Evolutionary conservation across 306 rosid genomes (phyloP).

Genomic region (Rosa rugosa): DNA sequence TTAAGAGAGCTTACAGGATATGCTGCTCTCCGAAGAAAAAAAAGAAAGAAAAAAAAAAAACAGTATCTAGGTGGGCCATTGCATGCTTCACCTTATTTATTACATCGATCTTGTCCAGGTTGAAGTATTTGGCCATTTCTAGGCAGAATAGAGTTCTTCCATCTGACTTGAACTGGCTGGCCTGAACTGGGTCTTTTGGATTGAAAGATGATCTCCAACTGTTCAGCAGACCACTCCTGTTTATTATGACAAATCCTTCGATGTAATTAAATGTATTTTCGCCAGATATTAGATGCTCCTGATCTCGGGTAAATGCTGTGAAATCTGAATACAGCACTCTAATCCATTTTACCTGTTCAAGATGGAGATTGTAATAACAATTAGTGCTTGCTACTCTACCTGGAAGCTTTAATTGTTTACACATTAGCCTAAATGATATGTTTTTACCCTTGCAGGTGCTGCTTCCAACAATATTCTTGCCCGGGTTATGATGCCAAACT

Average conservation of each 20-base stretch:
- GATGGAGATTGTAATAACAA: slow-evolving; percentile 1
- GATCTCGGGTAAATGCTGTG: slow-evolving; percentile 62
- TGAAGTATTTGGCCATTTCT: slow-evolving; percentile 84
- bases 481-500: slow-evolving; percentile 87
- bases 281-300: slow-evolving; percentile 68
- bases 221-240: slow-evolving; percentile 85
- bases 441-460: slow-evolving; percentile 71
- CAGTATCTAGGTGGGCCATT: slow-evolving; percentile 3
- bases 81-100: slow-evolving; percentile 54
- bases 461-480: slow-evolving; percentile 81
- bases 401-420: neutral
- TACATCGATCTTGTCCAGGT: slow-evolving; percentile 34
- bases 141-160: slow-evolving; percentile 85
- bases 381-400: neutral
- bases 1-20: neutral
- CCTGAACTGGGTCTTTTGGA: slow-evolving; percentile 84
- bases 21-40: neutral
- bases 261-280: slow-evolving; percentile 66
- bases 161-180: slow-evolving; percentile 82
- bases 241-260: slow-evolving; percentile 92
- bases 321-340: slow-evolving; percentile 69
- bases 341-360: slow-evolving; percentile 64
- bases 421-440: slow-evolving; percentile 3
- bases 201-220: slow-evolving; percentile 95
- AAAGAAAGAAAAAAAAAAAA: neutral